Evolutionary conservation across 768 basidiomycete genomes (phyloP), one percentile per base, ranked within the genome.

Genomic region (Mycena haematopus): DNA sequence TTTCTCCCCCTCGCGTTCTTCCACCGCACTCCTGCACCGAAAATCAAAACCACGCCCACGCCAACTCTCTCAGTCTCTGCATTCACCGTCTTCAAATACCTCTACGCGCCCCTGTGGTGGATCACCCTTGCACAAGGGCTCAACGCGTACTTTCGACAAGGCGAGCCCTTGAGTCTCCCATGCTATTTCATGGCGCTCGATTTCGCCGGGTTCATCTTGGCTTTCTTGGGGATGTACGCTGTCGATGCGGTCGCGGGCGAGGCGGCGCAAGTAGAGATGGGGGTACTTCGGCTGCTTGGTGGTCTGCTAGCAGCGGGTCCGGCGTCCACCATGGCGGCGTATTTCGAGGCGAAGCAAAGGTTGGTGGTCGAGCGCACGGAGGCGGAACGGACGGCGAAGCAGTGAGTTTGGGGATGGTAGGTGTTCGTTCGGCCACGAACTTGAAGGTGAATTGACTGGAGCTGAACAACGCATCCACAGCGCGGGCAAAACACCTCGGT

Each of bases 1-100:
- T 66, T 66, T 52, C 29, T 66, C 36, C 60, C 65, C 0, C 60
- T 66, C 6, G 49, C 50, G 0, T 51, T 66, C 53, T 31, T 62
- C 56, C 45, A 57, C 25, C n/a, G 47, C 24, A 8, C 10, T 17
- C 6, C 21, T 51, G 2, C n/a, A 13, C 19, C 9, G 13, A 14
- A 7, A 14, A 17, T 7, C 4, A n/a, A n/a, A n/a, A 15, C 17
- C 6, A n/a, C 40, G n/a, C 40, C 40, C 17, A 52, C 50, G 6
- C 27, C 27, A 15, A 49, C 52, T n/a, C n/a, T n/a, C n/a, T n/a
- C n/a, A 13, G n/a, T 51, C 21, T 31, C 52, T 2, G 46, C 38
- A 0, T 63, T 66, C 50, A 50, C 36, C 9, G 33, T 63, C 10
- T 40, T 52, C 58, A 66, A 66, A 33, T 56, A 52, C 54, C 21